Base-by-base conservation (phyloP, 805 yeast species). In the Sporopachydermia quercuum region DNA sequence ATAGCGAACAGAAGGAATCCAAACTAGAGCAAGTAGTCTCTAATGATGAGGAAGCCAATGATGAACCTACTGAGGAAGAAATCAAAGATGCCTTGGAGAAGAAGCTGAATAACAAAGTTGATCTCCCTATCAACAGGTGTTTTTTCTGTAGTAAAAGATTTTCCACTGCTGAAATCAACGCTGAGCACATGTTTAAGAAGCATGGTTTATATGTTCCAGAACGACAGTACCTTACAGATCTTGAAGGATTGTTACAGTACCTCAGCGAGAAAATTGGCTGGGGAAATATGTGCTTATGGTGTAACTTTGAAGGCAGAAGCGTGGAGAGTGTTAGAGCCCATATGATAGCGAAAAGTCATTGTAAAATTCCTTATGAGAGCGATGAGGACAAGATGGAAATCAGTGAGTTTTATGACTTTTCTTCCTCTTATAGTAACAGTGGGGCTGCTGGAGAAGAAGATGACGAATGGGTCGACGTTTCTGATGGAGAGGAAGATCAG, bases 121-220 rank as follows among this genome's bases (percentile, higher is more conserved):
- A 68, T 8, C 64, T 71, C 15, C 72, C 78, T 13, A 52, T 61
- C 33, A 64, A 70, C 0, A 61, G 63, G 35, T 76, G 83, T 49
- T 65, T 75, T 36, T 76, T 62, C 47, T 76, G 83, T 57, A 78
- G 76, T 18, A 49, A 59, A 18, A 63, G 70, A 39, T 69, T 73
- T 44, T 60, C 53, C 11, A 74, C 71, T 18, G 52, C 75, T 14
- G 82, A 76, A 48, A 66, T 62, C 27, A 78, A 78, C 45, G 68
- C 80, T 19, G 66, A 65, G 18, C 95, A 91, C 56, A 80, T 91
- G 94, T 76, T 72, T 51, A 68, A 66, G 43, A 63, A 57, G 30
- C 96, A 82, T 57, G 97, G 97, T 1, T 65, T 91, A 35, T 91
- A 79, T 45, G 69, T 91, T 4, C 98, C 98, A 1, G 96, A 91